Evolutionary conservation across 2,329 filamentous ascomycete genomes (phyloP), one percentile per base, ranked within the genome.

Genomic region (Graphilbum ipis-grandicollis): DNA sequence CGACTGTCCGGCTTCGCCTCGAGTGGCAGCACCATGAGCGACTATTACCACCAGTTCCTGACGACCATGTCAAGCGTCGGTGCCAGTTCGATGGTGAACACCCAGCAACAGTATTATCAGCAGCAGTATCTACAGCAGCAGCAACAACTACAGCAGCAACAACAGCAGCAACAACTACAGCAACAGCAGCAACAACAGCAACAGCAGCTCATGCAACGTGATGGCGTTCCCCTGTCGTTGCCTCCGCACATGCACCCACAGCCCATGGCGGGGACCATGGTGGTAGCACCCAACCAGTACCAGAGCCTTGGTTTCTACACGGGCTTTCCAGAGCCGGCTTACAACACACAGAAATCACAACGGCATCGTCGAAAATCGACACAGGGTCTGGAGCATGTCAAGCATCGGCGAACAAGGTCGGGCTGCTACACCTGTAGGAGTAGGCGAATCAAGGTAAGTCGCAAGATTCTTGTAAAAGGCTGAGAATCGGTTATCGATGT

Each of bases 381-480:
- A 9, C 52, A 60, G 2, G 65, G 62, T 3, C 43, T 61, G 34
- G 81, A 92, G 43, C 77, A 80, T 50, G 79, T 92, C 46, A 96
- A 96, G 57, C 88, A 96, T 54, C 79, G 86, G 43, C 75, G 90
- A 47, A 96, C 90, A 31, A 71, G 90, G 48, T 94, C 85, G 44
- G 90, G 90, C 21, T 98, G 90, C 59, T 94, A 66, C 45, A 96
- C 86, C 33, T 98, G 90, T 56, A 72, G 90, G 41, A 78, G 77
- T 48, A 72, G 90, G 46, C 73, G 90, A 54, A 86, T 96, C 36
- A 96, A 79, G 66, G 74, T 75, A 60, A 35, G 13, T 17, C 12
- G 23, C 23, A n/a, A n/a, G n/a, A n/a, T n/a, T n/a, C n/a, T n/a
- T n/a, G n/a, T n/a, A n/a, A n/a, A n/a, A n/a, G n/a, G n/a, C n/a